A percentile compares a stretch with the other conserved stretches of the same genome.
Evolutionary conservation across 768 basidiomycete species (phyloP).

Genomic region (Collybia nuda): DNA sequence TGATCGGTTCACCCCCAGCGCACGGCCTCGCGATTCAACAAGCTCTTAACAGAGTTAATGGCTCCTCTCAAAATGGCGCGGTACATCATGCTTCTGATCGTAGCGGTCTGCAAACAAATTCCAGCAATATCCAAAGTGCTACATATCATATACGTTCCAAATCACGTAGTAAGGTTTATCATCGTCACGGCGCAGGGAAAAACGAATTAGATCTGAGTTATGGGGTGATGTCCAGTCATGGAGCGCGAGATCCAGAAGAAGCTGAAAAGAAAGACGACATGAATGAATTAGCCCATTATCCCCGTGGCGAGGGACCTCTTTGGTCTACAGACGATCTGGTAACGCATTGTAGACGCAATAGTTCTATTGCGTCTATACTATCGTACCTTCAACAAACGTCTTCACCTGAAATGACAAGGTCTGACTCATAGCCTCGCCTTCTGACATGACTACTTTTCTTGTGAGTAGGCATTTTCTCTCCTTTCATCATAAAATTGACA

Average conservation of each 20-base stretch:
- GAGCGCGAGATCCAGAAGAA: slow-evolving; percentile 9
- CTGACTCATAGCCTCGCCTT: slow-evolving; percentile 9
- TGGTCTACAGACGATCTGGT: slow-evolving; percentile 87
- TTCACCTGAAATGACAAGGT: slow-evolving; percentile 33
- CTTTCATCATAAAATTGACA: neutral
- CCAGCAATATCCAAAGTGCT: slow-evolving; percentile 21
- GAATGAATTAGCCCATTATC: slow-evolving; percentile 24
- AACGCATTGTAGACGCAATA: slow-evolving; percentile 86
- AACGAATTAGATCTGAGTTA: slow-evolving; percentile 56
- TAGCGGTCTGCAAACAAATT: slow-evolving; percentile 3
- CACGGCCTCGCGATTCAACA: slow-evolving; percentile 14
- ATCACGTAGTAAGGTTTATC: slow-evolving; percentile 70
- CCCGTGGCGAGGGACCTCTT: slow-evolving; percentile 44
- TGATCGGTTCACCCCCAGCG: slow-evolving; percentile 46
- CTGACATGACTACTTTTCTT: neutral
- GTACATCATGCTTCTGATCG: slow-evolving; percentile 1
- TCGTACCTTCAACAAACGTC: slow-evolving; percentile 60
- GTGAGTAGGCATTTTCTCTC: slow-evolving; percentile 1
- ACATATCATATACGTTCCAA: slow-evolving; percentile 57
- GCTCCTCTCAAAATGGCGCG: slow-evolving; percentile 7
- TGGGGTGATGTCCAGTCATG: slow-evolving; percentile 5
- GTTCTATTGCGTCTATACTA: slow-evolving; percentile 75
- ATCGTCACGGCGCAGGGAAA: slow-evolving; percentile 61
- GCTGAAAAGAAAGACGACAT: slow-evolving; percentile 10
- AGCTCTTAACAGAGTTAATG: slow-evolving; percentile 31